Conservation (phyloP, 1,284 basidiomycete genomes). For the Boletus smithii region DNA sequence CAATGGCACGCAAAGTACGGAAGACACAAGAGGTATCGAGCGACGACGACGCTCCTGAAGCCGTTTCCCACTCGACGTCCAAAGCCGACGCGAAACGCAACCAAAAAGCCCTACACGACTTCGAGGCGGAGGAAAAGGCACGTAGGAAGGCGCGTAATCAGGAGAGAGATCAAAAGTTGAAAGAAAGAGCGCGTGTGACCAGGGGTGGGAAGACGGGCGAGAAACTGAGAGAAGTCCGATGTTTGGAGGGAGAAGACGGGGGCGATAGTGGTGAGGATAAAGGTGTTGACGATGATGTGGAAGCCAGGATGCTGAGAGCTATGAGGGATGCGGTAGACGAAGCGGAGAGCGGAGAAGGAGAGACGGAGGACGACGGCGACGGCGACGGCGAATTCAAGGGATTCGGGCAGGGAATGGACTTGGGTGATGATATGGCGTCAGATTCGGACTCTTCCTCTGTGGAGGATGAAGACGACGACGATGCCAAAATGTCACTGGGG, state of each 20-base stretch:
- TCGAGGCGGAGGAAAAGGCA: constrained; percentile 36
- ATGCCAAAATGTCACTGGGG: constrained; percentile 9
- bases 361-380: not conserved
- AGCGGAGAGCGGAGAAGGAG: constrained; percentile 16
- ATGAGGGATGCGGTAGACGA: constrained; percentile 42
- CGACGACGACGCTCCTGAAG: constrained; percentile 46
- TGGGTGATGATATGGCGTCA: constrained; percentile 13
- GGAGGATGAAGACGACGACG: constrained; percentile 17
- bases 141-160: constrained; percentile 41
- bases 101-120: constrained; percentile 35
- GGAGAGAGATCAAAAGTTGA: constrained; percentile 44
- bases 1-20: constrained; percentile 21
- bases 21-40: constrained; percentile 12
- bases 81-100: constrained; percentile 38
- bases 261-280: constrained; percentile 7
- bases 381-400: constrained; percentile 17
- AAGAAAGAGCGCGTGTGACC: constrained; percentile 42
- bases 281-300: constrained; percentile 14
- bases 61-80: constrained; percentile 41
- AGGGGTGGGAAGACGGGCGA: constrained; percentile 18
- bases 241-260: constrained; percentile 17
- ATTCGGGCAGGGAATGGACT: constrained; percentile 14
- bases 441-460: constrained; percentile 11
- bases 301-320: constrained; percentile 38
- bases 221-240: constrained; percentile 12